Base-by-base conservation (phyloP, 768 basidiomycete genomes). In the Hericium coralloides region DNA sequence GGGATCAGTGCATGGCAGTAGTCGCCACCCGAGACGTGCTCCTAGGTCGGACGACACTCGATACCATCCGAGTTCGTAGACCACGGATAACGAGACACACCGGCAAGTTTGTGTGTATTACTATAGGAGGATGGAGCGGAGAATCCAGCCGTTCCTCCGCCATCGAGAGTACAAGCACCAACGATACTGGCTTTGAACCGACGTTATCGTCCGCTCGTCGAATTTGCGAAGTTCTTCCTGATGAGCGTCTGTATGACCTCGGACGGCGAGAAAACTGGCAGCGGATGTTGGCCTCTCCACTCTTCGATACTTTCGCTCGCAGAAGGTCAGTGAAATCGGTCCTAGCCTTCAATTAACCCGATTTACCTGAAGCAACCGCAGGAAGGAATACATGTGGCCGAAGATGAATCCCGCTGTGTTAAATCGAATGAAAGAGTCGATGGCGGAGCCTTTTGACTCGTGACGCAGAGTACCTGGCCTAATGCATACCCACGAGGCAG, bases 251-350 rank as follows among this genome's bases (percentile, higher is more conserved):
- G 31, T 65, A 65, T 31, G 63, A 65, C 51, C 58, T 59, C 10
- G 63, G 58, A 9, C 62, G 60, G 55, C 57, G 58, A 17, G 57
- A 59, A 49, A 65, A 65, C 48, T 64, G 57, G 62, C 56, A 53
- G 31, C 50, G 45, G 39, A 23, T 59, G n/a, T 38, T 55, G 25
- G 52, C 26, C 14, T 52, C 53, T 37, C 60, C 57, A 5, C 38
- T 61, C 1, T 61, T 63, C 8, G 55, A 55, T 12, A 20, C 18
- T 31, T 31, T 31, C 31, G 7, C 8, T 6, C 31, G 31, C 31
- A 31, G 31, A 31, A 31, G 31, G 31, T 31, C 31, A 31, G 31
- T 31, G 31, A 31, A 31, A 31, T 31, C 31, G 8, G n/a, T 31
- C 31, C 23, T 15, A 5, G 25, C 15, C 17, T 2, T n/a, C 18